A percentile compares a stretch with the other conserved stretches of the same genome.
These are phyloP conservation scores for Astrothelium macrocarpum DNA, from an alignment of 495 filamentous ascomycete genomes.

Conservation along the genomic window DNA sequence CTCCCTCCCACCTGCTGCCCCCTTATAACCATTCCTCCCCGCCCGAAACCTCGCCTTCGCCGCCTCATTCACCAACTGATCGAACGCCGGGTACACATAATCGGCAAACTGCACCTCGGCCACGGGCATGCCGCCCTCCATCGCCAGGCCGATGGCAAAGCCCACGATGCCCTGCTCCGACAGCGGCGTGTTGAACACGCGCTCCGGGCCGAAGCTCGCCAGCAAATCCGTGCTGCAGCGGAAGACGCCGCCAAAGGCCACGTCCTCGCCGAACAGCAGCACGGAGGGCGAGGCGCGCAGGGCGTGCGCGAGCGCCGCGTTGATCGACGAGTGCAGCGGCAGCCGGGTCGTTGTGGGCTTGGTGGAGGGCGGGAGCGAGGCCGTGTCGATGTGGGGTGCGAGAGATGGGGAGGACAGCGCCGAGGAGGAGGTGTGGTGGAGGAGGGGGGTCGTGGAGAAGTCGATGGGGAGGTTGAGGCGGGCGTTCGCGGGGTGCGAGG, in stretches of 20 bases:
- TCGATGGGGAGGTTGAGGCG: constrained; percentile 80
- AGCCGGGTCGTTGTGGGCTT: constrained; percentile 63
- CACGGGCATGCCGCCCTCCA: constrained; percentile 85
- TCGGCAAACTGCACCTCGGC: constrained; percentile 98
- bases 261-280: constrained; percentile 90
- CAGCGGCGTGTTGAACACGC: constrained; percentile 95
- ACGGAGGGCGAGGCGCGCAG: constrained; percentile 78
- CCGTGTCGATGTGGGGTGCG: constrained; percentile 7
- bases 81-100: constrained; percentile 93
- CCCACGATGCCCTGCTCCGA: constrained; percentile 92
- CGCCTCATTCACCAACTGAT: constrained; percentile 95
- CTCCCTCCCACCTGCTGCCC: neutral
- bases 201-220: constrained; percentile 71
- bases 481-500: constrained; percentile 37
- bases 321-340: constrained; percentile 89
- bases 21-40: constrained; percentile 54
- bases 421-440: constrained; percentile 65
- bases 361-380: constrained; percentile 51
- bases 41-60: constrained; percentile 87
- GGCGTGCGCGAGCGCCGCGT: constrained; percentile 73
- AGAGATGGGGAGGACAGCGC: constrained; percentile 49
- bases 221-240: constrained; percentile 87
- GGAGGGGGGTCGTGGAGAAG: constrained; percentile 69
- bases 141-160: constrained; percentile 82
- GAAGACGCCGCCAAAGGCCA: constrained; percentile 95